Percentiles rank a stretch among this genome's conserved stretches.
These are phyloP conservation scores for Tylopilus subfusipes DNA, from an alignment of 768 basidiomycete genomes.

Conservation along the genomic window DNA sequence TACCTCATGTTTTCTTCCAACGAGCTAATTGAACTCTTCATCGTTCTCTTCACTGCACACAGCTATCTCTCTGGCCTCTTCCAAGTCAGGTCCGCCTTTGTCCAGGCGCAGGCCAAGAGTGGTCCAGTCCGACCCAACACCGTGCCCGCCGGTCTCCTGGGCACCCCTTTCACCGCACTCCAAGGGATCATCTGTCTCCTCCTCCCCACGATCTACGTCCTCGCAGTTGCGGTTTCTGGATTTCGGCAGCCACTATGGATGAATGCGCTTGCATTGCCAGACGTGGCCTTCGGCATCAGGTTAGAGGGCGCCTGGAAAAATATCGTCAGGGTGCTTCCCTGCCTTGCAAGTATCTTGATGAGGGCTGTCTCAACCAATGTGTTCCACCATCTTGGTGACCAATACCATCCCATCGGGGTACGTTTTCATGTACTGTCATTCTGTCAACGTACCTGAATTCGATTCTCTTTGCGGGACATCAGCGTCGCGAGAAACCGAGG, in stretches of 20 bases:
- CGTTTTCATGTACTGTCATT: no score
- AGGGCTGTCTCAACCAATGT: no score
- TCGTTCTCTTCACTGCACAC: constrained; percentile 1
- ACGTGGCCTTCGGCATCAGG: background rate
- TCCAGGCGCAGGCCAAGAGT: constrained; percentile 1
- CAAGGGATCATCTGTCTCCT: background rate
- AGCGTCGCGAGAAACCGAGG: constrained; percentile 12
- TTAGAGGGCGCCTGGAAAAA: background rate
- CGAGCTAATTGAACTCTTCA: constrained; percentile 2
- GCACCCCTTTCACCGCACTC: background rate
- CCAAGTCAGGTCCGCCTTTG: background rate
- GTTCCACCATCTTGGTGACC: no score
- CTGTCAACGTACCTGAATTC: no score
- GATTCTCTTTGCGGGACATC: no score
- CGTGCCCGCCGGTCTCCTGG: background rate
- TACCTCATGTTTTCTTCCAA: constrained; percentile 6
- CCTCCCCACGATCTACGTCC: background rate
- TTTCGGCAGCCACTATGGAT: constrained; percentile 7
- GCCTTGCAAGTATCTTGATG: background rate
- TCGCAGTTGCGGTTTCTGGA: background rate
- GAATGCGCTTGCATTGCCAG: background rate
- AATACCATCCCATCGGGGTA: background rate
- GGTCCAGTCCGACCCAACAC: constrained; percentile 4
- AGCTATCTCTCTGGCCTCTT: background rate
- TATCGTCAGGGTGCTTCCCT: background rate